A percentile compares a stretch with the other conserved stretches of the same genome.
Conservation (phyloP, 2,329 filamentous ascomycete species). For the Hymenoscyphus repandus region DNA sequence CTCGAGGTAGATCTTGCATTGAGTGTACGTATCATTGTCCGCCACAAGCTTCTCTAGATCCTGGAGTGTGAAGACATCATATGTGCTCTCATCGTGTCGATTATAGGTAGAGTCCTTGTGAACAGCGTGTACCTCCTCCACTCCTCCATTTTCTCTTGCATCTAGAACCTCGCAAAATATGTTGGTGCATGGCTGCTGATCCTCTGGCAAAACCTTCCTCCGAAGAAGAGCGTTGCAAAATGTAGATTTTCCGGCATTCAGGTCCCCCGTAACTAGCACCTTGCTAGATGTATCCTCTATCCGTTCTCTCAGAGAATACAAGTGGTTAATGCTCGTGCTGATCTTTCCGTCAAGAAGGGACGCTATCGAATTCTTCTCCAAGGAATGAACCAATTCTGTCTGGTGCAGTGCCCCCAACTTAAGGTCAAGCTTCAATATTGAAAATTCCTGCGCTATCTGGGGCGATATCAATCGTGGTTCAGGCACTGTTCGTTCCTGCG, state of each 20-base stretch:
- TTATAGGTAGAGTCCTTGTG: constrained; percentile 77
- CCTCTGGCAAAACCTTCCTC: constrained; percentile 88
- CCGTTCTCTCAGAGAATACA: constrained; percentile 78
- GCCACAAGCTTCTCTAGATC: constrained; percentile 85
- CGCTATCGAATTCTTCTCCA: constrained; percentile 89
- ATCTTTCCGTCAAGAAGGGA: constrained; percentile 91
- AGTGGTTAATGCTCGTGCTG: constrained; percentile 84
- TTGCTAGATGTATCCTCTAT: constrained; percentile 98
- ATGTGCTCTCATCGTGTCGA: constrained; percentile 88
- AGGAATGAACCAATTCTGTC: constrained; percentile 84
- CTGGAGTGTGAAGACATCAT: constrained; percentile 73
- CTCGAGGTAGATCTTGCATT: constrained; percentile 96
- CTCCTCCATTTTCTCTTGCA: constrained; percentile 78
- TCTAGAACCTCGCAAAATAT: constrained; percentile 98
- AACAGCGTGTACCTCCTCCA: constrained; percentile 95
- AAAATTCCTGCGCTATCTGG: constrained; percentile 93
- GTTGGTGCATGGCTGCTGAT: constrained; percentile 95
- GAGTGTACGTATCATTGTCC: constrained; percentile 82
- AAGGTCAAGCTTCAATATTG: constrained; percentile 87
- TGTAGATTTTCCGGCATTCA: constrained; percentile 97
- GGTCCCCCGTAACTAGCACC: constrained; percentile 88
- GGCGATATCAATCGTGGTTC: constrained; percentile 85
- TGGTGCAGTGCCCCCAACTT: constrained; percentile 85
- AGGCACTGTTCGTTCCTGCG: constrained; percentile 52
- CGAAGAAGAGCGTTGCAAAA: constrained; percentile 97